These are phyloP conservation scores for Russula brevipes DNA, from an alignment of 768 basidiomycete genomes.

Conservation along the genomic window DNA sequence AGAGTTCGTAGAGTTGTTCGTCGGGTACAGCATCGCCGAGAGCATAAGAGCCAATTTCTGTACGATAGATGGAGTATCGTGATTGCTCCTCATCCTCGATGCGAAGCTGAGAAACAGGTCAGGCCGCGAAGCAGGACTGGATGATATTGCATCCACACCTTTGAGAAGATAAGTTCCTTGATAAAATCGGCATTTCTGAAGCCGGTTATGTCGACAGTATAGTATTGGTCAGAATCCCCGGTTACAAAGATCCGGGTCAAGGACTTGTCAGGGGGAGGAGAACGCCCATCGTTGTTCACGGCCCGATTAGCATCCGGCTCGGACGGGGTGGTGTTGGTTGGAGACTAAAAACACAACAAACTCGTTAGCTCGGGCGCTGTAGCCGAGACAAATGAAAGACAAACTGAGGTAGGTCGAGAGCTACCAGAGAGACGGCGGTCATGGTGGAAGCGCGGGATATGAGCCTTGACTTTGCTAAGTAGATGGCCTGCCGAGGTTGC, in stretches of 20 bases:
- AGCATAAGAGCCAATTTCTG: conserved; percentile 76
- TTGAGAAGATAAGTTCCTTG: conserved; percentile 74
- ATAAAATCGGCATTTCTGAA: conserved; percentile 63
- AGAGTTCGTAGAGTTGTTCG: conserved; percentile 66
- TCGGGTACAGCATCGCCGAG: conserved; percentile 68
- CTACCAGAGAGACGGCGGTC: conserved; percentile 28
- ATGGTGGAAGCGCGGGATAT: conserved; percentile 24
- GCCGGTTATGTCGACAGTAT: conserved; percentile 63
- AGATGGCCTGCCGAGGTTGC: conserved; percentile 14
- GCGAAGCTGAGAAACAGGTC: conserved; percentile 47
- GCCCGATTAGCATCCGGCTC: conserved; percentile 22
- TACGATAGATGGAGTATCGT: conserved; percentile 77
- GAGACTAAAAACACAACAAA: conserved; percentile 23
- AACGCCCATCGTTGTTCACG: conserved; percentile 20
- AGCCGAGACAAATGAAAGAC: conserved; percentile 13
- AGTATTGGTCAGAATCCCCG: conserved; percentile 69
- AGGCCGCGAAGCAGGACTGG: conserved; percentile 4
- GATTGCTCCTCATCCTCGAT: conserved; percentile 80
- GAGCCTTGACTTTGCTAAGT: conserved; percentile 27
- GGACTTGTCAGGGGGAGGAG: conserved; percentile 25
- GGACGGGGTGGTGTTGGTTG: conserved; percentile 25
- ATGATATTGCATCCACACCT: conserved; percentile 42
- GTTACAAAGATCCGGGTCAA: conserved; percentile 61
- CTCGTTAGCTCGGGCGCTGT: conserved; percentile 21
- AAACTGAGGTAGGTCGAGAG: conserved; percentile 34